A percentile compares a stretch with the other conserved stretches of the same genome.
Evolutionary conservation across 441 rosid genomes (phyloP).

Genomic region (Eruca vesicaria): DNA sequence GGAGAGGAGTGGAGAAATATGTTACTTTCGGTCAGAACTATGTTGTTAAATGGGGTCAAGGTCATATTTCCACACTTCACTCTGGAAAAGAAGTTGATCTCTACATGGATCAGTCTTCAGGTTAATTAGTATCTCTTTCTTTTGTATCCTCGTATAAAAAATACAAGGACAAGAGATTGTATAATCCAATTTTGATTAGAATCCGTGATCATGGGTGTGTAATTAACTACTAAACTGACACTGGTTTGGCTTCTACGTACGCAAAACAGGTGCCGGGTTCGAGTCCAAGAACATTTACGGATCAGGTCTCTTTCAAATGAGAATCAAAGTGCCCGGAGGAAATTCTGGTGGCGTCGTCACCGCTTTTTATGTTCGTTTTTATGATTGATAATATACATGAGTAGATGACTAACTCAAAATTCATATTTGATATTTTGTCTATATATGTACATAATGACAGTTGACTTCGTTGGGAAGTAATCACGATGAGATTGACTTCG

Average conservation of each 20-base stretch:
- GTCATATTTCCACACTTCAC: conserved; percentile 35
- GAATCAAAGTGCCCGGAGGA: conserved; percentile 52
- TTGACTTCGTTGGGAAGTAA: conserved; percentile 44
- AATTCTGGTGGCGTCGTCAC: conserved; percentile 75
- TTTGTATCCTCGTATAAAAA: not conserved
- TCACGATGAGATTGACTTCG: conserved; percentile 79
- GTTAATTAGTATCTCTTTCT: conserved; percentile 27
- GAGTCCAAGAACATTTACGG: conserved; percentile 55
- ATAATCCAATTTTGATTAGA: not conserved
- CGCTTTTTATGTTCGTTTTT: conserved; percentile 56
- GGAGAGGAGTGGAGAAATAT: not conserved
- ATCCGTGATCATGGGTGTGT: not conserved
- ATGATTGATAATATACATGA: not conserved
- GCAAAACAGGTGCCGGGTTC: conserved; percentile 55
- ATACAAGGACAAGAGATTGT: not conserved
- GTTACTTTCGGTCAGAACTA: conserved; percentile 47
- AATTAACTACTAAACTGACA: not conserved
- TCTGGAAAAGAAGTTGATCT: conserved; percentile 45
- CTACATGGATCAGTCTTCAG: conserved; percentile 59
- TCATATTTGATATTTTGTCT: not conserved
- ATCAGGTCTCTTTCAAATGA: conserved; percentile 57
- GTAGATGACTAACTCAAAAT: not conserved
- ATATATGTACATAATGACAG: conserved; percentile 4
- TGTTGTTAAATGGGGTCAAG: conserved; percentile 53
- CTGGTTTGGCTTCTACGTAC: not conserved